A percentile compares a stretch with the other conserved stretches of the same genome.
These are phyloP conservation scores for Dionaea muscipula DNA, from an alignment of 179 eudicot species.

Conservation along the genomic window DNA sequence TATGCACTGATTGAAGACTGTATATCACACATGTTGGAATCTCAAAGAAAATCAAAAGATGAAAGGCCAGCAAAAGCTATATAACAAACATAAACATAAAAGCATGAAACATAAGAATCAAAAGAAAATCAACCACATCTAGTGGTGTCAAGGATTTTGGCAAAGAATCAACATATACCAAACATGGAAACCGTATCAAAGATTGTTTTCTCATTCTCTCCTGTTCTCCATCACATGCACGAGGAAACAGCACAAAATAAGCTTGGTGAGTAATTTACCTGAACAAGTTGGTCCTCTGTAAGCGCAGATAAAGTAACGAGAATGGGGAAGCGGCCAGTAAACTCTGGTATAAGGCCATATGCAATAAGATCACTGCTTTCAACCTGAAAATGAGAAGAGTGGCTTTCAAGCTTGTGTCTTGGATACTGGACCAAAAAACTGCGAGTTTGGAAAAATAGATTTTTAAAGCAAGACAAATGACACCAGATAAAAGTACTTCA, in stretches of 20 bases:
- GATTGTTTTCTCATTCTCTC: background rate
- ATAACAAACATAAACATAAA: too few relatives aligned
- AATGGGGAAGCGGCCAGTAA: constrained; percentile 60
- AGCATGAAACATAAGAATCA: background rate
- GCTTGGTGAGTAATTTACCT: constrained; percentile 20
- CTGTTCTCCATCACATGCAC: background rate
- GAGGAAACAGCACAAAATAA: background rate
- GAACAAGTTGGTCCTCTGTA: constrained; percentile 56
- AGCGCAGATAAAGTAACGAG: constrained; percentile 53
- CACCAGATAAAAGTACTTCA: background rate
- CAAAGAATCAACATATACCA: too few relatives aligned
- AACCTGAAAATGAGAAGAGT: constrained; percentile 20
- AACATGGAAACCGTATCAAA: too few relatives aligned
- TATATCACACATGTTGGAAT: too few relatives aligned
- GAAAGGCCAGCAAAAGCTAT: too few relatives aligned
- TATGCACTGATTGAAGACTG: too few relatives aligned
- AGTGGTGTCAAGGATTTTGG: too few relatives aligned
- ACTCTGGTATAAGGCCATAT: constrained; percentile 61
- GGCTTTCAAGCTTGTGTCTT: background rate
- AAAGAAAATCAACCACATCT: background rate
- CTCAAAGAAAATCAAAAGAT: too few relatives aligned
- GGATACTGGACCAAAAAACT: background rate
- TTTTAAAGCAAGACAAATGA: too few relatives aligned
- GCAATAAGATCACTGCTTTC: constrained; percentile 61
- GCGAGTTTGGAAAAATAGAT: too few relatives aligned